phyloP scores from a whole-genome alignment of 2,329 filamentous ascomycete species.

The Cordyceps cicadae region DNA sequence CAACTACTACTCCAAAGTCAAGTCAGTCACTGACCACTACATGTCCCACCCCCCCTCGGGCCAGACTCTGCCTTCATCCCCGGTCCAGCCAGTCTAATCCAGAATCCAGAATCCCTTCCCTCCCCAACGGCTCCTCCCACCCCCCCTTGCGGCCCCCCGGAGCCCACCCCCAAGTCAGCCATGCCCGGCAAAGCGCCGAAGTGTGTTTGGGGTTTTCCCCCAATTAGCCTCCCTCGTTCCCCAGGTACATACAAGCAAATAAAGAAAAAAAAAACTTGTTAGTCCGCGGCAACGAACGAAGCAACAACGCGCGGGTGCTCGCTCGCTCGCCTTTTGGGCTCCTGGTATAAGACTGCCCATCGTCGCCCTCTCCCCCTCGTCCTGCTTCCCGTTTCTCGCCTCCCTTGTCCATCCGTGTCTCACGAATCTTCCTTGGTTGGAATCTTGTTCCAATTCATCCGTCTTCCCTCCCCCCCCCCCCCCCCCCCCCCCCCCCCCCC shows the following conservation, averaged over 20 bases:
- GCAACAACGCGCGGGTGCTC: too few relatives aligned
- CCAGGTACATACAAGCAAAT: neutral
- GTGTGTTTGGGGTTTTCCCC: slow-evolving; percentile 1
- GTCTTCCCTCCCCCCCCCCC: too few relatives aligned
- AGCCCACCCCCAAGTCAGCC: slow-evolving; percentile 5
- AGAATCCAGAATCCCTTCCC: neutral
- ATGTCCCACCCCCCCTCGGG: neutral
- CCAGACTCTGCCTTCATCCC: neutral
- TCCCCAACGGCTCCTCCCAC: slow-evolving; percentile 4
- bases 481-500: too few relatives aligned
- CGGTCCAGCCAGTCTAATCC: neutral
- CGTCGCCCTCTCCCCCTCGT: neutral
- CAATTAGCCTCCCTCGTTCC: neutral
- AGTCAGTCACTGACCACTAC: too few relatives aligned
- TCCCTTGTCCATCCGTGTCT: slow-evolving; percentile 7
- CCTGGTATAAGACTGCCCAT: slow-evolving; percentile 5
- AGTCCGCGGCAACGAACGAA: neutral
- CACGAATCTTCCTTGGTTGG: neutral
- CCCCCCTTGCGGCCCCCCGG: slow-evolving; percentile 4
- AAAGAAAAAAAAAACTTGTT: neutral
- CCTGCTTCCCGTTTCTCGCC: neutral
- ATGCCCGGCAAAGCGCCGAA: slow-evolving; percentile 12
- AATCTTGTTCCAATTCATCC: too few relatives aligned
- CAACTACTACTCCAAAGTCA: too few relatives aligned
- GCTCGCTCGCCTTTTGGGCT: too few relatives aligned